phyloP scores from a whole-genome alignment of 495 filamentous ascomycete genomes.

The Staphylotrichum longicolle region DNA sequence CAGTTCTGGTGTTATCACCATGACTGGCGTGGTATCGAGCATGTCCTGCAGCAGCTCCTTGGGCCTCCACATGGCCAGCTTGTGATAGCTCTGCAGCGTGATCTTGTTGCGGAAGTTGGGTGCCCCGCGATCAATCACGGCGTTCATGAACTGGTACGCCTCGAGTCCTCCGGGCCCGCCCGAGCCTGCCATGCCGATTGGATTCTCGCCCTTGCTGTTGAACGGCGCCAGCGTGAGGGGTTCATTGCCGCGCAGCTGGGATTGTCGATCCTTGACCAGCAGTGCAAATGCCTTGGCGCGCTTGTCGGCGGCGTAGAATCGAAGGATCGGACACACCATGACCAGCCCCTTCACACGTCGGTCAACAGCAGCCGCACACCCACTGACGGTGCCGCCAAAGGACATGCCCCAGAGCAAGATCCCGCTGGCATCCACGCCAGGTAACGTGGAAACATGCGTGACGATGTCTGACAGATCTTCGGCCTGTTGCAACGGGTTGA shows the following conservation, averaged over 20 bases:
- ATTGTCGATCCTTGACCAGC: conserved; percentile 31
- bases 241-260: conserved; percentile 32
- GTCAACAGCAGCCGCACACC: conserved; percentile 15
- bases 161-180: conserved; percentile 9
- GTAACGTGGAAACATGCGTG: conserved; percentile 31
- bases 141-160: conserved; percentile 19
- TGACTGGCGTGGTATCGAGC: conserved; percentile 14
- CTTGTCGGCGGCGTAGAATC: conserved; percentile 16
- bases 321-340: conserved; percentile 25
- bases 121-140: conserved; percentile 4
- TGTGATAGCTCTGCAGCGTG: conserved; percentile 27
- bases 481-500: conserved; percentile 37
- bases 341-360: conserved; percentile 11
- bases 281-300: conserved; percentile 18
- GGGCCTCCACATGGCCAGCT: conserved; percentile 21
- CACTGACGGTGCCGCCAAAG: conserved; percentile 30
- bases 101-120: conserved; percentile 17
- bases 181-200: conserved; percentile 24
- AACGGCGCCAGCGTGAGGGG: conserved; percentile 26
- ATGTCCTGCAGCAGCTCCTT: conserved; percentile 18
- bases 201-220: conserved; percentile 40
- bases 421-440: conserved; percentile 36
- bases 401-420: conserved; percentile 53
- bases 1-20: conserved; percentile 27
- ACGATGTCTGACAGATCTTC: conserved; percentile 43